phyloP scores from a whole-genome alignment of 805 yeast species.

The Lachancea sp. region DNA sequence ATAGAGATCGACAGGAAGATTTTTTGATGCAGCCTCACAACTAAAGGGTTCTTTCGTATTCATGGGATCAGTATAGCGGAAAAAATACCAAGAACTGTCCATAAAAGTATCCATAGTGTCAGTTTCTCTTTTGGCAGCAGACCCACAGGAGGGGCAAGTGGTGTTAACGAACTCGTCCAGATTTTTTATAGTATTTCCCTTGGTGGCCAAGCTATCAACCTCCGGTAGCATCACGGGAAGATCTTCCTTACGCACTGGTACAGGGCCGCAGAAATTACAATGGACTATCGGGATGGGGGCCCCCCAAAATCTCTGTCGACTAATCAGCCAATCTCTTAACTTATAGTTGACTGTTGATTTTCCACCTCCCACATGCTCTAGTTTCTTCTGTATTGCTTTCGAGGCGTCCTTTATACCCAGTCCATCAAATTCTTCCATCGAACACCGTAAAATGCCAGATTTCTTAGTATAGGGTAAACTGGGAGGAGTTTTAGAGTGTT shows the following conservation, averaged over 20 bases:
- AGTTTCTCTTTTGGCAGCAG: conserved; percentile 75
- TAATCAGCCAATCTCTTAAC: conserved; percentile 88
- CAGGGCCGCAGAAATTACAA: conserved; percentile 79
- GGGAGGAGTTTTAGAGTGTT: conserved; percentile 1
- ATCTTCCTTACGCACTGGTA: conserved; percentile 84
- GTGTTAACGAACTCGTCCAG: conserved; percentile 64
- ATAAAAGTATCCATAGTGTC: conserved; percentile 99
- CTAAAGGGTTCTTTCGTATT: conserved; percentile 53
- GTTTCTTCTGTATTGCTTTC: conserved; percentile 35
- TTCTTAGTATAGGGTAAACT: conserved; percentile 36
- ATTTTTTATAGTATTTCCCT: conserved; percentile 62
- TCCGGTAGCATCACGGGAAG: conserved; percentile 79
- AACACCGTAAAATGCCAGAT: conserved; percentile 43
- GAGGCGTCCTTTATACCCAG: conserved; percentile 47
- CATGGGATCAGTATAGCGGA: conserved; percentile 72
- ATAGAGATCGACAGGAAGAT: conserved; percentile 83
- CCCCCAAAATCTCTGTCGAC: conserved; percentile 97
- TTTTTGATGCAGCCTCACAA: conserved; percentile 40
- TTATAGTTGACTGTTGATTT: conserved; percentile 46
- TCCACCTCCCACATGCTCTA: conserved; percentile 42
- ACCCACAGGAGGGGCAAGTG: conserved; percentile 75
- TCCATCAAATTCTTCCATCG: conserved; percentile 48
- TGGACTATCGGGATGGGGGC: conserved; percentile 95
- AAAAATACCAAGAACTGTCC: conserved; percentile 95
- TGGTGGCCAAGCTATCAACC: conserved; percentile 42